A percentile compares a stretch with the other conserved stretches of the same genome.
phyloP scores from a whole-genome alignment of 208 protist genomes.

The Angomonas ambiguus region DNA sequence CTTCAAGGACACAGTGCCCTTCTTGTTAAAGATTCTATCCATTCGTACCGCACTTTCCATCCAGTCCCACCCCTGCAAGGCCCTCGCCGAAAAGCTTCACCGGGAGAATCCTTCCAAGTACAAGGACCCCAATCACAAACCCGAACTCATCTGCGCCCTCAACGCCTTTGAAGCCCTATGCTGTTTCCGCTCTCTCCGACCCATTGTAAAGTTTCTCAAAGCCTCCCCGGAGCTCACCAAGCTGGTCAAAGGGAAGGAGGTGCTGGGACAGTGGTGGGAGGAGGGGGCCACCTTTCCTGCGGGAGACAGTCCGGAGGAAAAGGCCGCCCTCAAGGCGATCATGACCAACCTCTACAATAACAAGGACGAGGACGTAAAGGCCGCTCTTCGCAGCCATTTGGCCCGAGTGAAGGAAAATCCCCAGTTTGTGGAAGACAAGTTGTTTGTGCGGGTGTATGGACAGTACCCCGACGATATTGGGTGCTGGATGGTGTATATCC shows the following conservation, averaged over 20 bases:
- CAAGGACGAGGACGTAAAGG: slow-evolving; percentile 29
- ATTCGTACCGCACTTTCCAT: slow-evolving; percentile 96
- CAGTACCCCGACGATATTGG: slow-evolving; percentile 97
- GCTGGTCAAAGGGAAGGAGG: slow-evolving; percentile 29
- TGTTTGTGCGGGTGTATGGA: slow-evolving; percentile 77
- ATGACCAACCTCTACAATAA: slow-evolving; percentile 63
- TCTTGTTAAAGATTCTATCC: slow-evolving; percentile 96
- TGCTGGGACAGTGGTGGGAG: slow-evolving; percentile 9
- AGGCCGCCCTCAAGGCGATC: slow-evolving; percentile 43
- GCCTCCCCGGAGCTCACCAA: slow-evolving; percentile 39
- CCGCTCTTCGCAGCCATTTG: slow-evolving; percentile 52
- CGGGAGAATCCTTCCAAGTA: slow-evolving; percentile 91
- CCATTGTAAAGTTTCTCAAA: slow-evolving; percentile 80
- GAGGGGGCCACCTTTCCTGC: slow-evolving; percentile 12
- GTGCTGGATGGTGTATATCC: slow-evolving; percentile 96
- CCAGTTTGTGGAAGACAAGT: slow-evolving; percentile 52
- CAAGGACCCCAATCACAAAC: slow-evolving; percentile 98
- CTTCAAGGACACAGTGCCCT: slow-evolving; percentile 87
- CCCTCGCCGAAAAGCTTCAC: slow-evolving; percentile 89
- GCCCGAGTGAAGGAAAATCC: slow-evolving; percentile 26
- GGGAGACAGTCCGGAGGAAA: slow-evolving; percentile 40
- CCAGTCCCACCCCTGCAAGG: slow-evolving; percentile 97
- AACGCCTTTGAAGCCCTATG: slow-evolving; percentile 94
- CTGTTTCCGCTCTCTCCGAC: slow-evolving; percentile 90
- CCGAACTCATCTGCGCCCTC: slow-evolving; percentile 94